Evolutionary conservation across 371 early-diverging fungal genomes (phyloP).

Genomic region (Batrachochytrium dendrobatidis): DNA sequence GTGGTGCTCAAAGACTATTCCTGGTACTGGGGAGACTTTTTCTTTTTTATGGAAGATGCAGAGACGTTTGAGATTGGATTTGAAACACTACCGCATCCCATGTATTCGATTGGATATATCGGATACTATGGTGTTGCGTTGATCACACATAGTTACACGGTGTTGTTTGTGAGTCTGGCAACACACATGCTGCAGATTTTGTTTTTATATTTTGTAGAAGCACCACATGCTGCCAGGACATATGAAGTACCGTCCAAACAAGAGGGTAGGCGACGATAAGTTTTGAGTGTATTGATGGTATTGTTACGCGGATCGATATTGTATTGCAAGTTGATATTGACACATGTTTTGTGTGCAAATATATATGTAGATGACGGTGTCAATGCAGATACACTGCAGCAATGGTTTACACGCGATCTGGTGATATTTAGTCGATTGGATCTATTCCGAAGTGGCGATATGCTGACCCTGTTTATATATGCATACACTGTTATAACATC

Average conservation of each 20-base stretch:
- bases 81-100: conserved; percentile 96
- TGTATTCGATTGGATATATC: conserved; percentile 95
- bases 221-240: conserved; percentile 90
- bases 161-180: conserved; percentile 79
- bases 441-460: conserved; percentile 70
- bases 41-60: conserved; percentile 74
- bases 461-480: conserved; percentile 66
- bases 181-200: conserved; percentile 85
- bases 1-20: conserved; percentile 94
- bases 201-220: conserved; percentile 87
- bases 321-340: neutral
- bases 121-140: conserved; percentile 92
- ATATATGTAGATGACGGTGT: neutral
- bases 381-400: conserved; percentile 16
- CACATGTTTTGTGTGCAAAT: neutral
- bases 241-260: conserved; percentile 81
- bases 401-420: conserved; percentile 76
- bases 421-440: conserved; percentile 87
- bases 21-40: conserved; percentile 99
- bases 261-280: too few species aligned
- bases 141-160: conserved; percentile 62
- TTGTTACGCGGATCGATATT: neutral
- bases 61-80: conserved; percentile 90
- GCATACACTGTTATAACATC: conserved; percentile 67
- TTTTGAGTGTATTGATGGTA: too few species aligned